phyloP scores from a whole-genome alignment of 768 basidiomycete species.

The Boletus edulis region DNA sequence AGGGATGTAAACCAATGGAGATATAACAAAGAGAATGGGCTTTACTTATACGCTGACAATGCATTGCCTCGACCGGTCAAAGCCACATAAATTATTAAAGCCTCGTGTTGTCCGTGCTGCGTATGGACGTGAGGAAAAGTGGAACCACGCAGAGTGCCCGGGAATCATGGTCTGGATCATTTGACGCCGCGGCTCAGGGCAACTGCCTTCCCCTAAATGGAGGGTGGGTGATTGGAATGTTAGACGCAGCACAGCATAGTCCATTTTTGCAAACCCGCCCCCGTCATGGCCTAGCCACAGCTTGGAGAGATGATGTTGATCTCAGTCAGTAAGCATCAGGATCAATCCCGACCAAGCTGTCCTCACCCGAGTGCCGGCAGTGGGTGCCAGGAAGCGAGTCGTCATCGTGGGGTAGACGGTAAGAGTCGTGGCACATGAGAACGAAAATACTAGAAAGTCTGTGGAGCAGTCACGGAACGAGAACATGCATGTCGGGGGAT shows the following conservation, averaged over 20 bases:
- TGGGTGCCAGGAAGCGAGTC: slow-evolving; percentile 1
- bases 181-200: slow-evolving; percentile 30
- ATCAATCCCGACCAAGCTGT: slow-evolving; percentile 7
- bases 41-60: slow-evolving; percentile 29
- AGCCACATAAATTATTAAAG: slow-evolving; percentile 28
- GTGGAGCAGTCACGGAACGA: slow-evolving; percentile 18
- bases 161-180: slow-evolving; percentile 33
- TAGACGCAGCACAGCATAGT: slow-evolving; percentile 27
- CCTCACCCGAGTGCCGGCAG: neutral
- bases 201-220: slow-evolving; percentile 33
- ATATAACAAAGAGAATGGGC: slow-evolving; percentile 17
- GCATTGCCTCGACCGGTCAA: slow-evolving; percentile 30
- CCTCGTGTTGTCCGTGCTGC: slow-evolving; percentile 36
- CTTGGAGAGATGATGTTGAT: slow-evolving; percentile 11
- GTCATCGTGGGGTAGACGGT: slow-evolving; percentile 24
- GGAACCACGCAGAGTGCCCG: slow-evolving; percentile 24
- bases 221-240: slow-evolving; percentile 26
- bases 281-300: slow-evolving; percentile 19
- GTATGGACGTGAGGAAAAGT: slow-evolving; percentile 28
- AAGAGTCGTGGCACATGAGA: slow-evolving; percentile 3
- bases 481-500: slow-evolving; percentile 5
- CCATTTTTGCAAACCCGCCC: slow-evolving; percentile 16
- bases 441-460: slow-evolving; percentile 8
- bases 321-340: slow-evolving; percentile 1
- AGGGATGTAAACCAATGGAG: slow-evolving; percentile 15